phyloP scores from a whole-genome alignment of 345 rosid genomes.

The Eutrema heterophyllum region DNA sequence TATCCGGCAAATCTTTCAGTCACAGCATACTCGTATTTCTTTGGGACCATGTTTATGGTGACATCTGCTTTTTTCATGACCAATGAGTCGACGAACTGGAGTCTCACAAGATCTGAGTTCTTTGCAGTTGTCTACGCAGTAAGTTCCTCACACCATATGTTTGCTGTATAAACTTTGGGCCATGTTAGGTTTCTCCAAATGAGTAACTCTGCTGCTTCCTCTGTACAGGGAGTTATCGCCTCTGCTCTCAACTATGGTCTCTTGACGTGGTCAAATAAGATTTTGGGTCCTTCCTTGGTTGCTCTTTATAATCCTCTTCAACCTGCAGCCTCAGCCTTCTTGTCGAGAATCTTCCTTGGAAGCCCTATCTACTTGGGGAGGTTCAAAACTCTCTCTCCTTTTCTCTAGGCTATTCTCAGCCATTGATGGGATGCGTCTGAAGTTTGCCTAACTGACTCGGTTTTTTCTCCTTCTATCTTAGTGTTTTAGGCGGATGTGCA shows the following conservation, averaged over 20 bases:
- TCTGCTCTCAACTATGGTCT: slow-evolving; percentile 96
- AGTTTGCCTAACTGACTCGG: background rate
- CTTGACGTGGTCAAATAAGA: slow-evolving; percentile 95
- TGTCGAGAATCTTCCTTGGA: slow-evolving; percentile 92
- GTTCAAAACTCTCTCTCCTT: slow-evolving; percentile 34
- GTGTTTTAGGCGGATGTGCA: slow-evolving; percentile 74
- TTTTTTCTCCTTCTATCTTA: slow-evolving; percentile 23
- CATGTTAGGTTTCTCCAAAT: background rate
- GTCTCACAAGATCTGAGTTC: slow-evolving; percentile 68
- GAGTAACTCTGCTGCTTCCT: background rate
- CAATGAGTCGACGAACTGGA: slow-evolving; percentile 75
- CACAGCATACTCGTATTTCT: slow-evolving; percentile 77
- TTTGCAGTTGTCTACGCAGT: slow-evolving; percentile 87
- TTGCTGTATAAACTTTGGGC: background rate
- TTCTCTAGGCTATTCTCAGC: background rate
- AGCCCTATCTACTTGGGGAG: slow-evolving; percentile 95
- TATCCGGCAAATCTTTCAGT: slow-evolving; percentile 86
- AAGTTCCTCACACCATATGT: slow-evolving; percentile 33
- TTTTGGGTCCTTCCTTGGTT: slow-evolving; percentile 92
- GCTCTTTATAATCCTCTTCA: slow-evolving; percentile 97
- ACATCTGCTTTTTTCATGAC: slow-evolving; percentile 53
- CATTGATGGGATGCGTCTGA: background rate
- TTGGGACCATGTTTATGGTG: slow-evolving; percentile 79
- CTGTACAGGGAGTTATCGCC: slow-evolving; percentile 64
- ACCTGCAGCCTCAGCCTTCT: slow-evolving; percentile 83